Conservation (phyloP, 805 yeast species). For the Lipomyces yamadae region DNA sequence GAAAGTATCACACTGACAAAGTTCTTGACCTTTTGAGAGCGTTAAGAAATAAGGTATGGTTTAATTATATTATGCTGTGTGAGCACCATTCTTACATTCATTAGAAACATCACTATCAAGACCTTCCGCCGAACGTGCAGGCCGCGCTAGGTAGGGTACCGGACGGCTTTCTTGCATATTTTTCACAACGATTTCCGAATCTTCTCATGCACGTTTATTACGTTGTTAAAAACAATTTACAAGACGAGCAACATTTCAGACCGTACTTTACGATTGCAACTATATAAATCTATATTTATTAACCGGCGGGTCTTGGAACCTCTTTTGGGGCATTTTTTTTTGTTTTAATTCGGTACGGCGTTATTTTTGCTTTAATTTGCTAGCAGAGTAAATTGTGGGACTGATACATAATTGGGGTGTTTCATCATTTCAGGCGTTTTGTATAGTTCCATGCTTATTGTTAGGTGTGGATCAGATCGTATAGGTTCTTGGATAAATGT, state of each 20-base stretch:
- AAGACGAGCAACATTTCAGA: conserved; percentile 30
- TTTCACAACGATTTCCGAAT: conserved; percentile 74
- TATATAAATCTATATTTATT: background rate
- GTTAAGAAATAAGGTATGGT: conserved; percentile 68
- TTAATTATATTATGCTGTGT: background rate
- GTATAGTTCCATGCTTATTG: too few species aligned
- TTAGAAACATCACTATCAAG: conserved; percentile 85
- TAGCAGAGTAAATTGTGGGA: background rate
- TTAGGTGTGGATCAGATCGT: too few species aligned
- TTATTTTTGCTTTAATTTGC: background rate
- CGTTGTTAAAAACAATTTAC: conserved; percentile 25
- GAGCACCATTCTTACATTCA: background rate
- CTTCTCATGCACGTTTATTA: conserved; percentile 66
- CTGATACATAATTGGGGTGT: too few species aligned
- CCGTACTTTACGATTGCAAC: conserved; percentile 24
- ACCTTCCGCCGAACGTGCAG: conserved; percentile 71
- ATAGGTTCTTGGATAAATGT: too few species aligned
- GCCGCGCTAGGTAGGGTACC: conserved; percentile 78
- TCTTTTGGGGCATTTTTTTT: background rate
- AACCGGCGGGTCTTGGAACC: background rate
- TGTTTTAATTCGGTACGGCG: background rate
- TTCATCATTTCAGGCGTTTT: too few species aligned
- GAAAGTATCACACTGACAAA: conserved; percentile 80
- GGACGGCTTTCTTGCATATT: conserved; percentile 80
- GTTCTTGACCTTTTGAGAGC: conserved; percentile 88